Base-by-base conservation (phyloP, 75 land plant genomes). In the Isoetes taiwanensis region DNA sequence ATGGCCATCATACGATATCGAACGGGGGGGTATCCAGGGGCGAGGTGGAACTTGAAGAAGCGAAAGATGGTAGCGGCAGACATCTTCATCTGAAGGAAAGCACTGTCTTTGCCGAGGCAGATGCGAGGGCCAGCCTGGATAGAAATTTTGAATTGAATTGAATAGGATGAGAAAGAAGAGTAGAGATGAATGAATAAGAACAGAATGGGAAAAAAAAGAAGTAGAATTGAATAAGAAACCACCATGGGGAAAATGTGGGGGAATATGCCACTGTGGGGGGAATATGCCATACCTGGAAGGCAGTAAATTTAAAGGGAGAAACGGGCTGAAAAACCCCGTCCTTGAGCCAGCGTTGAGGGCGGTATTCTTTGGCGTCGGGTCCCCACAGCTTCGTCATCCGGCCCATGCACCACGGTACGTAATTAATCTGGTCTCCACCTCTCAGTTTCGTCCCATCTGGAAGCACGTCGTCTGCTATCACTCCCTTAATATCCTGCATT, bases 91-190 rank as follows among this genome's bases (percentile, higher is more conserved):
- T 86, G 93, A 35, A 80, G 20, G 57, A 77, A 83, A 0, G 93
- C 87, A 41, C 80, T 61, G 41, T 86, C 93, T 70, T 83, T 86
- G 12, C 93, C 93, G 62, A 86, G 64, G 52, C 93, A 86, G 12
- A 75, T 73, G 34, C 93, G 73, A 3, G 83, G 88, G n/a, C 93
- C 93, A 32, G 50, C 73, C 60, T 57, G 54, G 11, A 32, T 28
- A 43, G n/a, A n/a, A n/a, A n/a, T n/a, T n/a, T n/a, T n/a, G n/a
- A n/a, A n/a, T n/a, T n/a, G n/a, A n/a, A n/a, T n/a, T n/a, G n/a
- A n/a, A n/a, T n/a, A n/a, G n/a, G n/a, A n/a, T n/a, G n/a, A n/a
- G n/a, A n/a, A n/a, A n/a, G n/a, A n/a, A n/a, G n/a, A n/a, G n/a
- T n/a, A n/a, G n/a, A n/a, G n/a, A n/a, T n/a, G n/a, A n/a, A n/a